These are phyloP conservation scores for Allantophomopsis cytisporea DNA, from an alignment of 2,329 filamentous ascomycete species.

Conservation along the genomic window DNA sequence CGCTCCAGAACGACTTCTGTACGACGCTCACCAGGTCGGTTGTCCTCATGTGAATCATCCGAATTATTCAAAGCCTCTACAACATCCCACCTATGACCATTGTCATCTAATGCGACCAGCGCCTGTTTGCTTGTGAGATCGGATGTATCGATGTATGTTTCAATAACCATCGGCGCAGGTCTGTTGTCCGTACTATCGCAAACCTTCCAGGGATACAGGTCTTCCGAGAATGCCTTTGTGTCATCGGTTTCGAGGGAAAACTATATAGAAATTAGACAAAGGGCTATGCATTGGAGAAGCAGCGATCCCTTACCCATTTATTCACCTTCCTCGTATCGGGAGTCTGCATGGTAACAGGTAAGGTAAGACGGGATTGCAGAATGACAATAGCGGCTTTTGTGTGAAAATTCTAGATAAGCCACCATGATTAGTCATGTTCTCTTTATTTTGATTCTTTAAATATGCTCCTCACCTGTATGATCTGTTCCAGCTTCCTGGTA, in stretches of 20 bases:
- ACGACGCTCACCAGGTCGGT: slow-evolving; percentile 24
- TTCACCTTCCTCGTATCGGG: slow-evolving; percentile 54
- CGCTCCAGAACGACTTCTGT: slow-evolving; percentile 78
- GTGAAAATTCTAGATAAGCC: slow-evolving; percentile 63
- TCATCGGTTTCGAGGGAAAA: slow-evolving; percentile 94
- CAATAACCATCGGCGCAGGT: slow-evolving; percentile 76
- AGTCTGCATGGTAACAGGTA: slow-evolving; percentile 38
- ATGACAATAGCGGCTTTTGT: slow-evolving; percentile 78
- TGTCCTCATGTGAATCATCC: slow-evolving; percentile 23
- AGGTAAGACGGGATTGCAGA: slow-evolving; percentile 63
- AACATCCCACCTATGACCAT: slow-evolving; percentile 88
- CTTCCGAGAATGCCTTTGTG: slow-evolving; percentile 73
- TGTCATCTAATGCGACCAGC: slow-evolving; percentile 75
- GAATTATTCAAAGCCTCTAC: slow-evolving; percentile 64
- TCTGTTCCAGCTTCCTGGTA: slow-evolving; percentile 76
- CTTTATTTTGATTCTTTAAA: slow-evolving; percentile 14
- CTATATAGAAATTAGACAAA: slow-evolving; percentile 28
- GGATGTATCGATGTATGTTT: slow-evolving; percentile 76
- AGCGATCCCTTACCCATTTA: slow-evolving; percentile 59
- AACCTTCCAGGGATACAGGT: slow-evolving; percentile 68
- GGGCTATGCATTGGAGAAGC: neutral
- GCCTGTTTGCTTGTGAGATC: slow-evolving; percentile 73
- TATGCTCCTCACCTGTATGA: slow-evolving; percentile 59
- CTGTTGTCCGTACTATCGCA: slow-evolving; percentile 65
- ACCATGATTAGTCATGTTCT: slow-evolving; percentile 19